Percentiles rank a stretch among this genome's conserved stretches.
phyloP scores from a whole-genome alignment of 108 stramenopile species.

The Cylindrotheca closterium region DNA sequence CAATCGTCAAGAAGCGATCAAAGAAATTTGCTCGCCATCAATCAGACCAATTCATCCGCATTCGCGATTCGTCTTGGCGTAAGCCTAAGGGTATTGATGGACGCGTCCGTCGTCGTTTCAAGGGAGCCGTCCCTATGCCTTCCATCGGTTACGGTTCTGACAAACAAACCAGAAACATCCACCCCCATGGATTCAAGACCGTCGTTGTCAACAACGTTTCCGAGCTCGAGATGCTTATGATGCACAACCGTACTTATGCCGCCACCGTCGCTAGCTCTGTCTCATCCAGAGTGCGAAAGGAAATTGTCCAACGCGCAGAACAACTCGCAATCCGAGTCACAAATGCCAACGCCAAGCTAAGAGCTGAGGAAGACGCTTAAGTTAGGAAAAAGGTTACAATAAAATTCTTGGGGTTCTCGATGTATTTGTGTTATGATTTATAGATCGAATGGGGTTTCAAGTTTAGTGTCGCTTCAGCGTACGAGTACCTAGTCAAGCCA shows the following conservation, averaged over 20 bases:
- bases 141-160: slow-evolving; percentile 99
- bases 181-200: slow-evolving; percentile 98
- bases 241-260: slow-evolving; percentile 99
- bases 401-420: too few species aligned
- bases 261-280: slow-evolving; percentile 98
- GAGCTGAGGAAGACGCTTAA: slow-evolving; percentile 95
- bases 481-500: too few species aligned
- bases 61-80: slow-evolving; percentile 95
- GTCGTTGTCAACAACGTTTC: slow-evolving; percentile 95
- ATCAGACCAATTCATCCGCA: slow-evolving; percentile 95
- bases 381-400: not conserved
- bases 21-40: slow-evolving; percentile 99
- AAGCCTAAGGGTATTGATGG: slow-evolving; percentile 99
- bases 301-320: slow-evolving; percentile 95
- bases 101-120: slow-evolving; percentile 99
- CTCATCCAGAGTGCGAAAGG: slow-evolving; percentile 88
- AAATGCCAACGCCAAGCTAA: slow-evolving; percentile 50
- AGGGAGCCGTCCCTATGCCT: slow-evolving; percentile 98
- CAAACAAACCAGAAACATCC: slow-evolving; percentile 96
- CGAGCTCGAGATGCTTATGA: slow-evolving; percentile 99
- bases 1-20: slow-evolving; percentile 99
- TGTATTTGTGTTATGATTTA: too few species aligned
- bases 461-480: too few species aligned
- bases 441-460: too few species aligned
- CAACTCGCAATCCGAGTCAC: slow-evolving; percentile 92